These are phyloP conservation scores for Anisogramma anomala DNA, from an alignment of 2,329 filamentous ascomycete genomes.

Conservation along the genomic window DNA sequence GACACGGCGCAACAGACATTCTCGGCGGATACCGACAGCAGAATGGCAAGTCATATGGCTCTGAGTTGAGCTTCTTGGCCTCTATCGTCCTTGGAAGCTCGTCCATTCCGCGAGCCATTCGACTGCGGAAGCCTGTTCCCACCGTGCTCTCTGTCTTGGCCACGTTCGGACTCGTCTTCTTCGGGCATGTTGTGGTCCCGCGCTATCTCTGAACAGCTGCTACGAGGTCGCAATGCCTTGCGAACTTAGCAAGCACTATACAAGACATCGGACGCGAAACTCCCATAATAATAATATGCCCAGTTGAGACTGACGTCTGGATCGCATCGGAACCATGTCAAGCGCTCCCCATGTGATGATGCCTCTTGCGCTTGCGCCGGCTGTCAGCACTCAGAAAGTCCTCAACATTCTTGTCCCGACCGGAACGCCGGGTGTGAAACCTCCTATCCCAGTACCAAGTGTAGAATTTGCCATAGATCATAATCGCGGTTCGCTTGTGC, in stretches of 20 bases:
- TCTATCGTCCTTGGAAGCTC: conserved; percentile 75
- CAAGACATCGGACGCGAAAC: no score
- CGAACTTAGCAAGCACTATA: no score
- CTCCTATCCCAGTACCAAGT: not conserved
- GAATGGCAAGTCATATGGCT: conserved; percentile 63
- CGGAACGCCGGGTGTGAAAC: not conserved
- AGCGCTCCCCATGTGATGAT: not conserved
- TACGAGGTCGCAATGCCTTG: not conserved
- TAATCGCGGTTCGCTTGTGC: not conserved
- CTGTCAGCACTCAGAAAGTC: no score
- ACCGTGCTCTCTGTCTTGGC: conserved; percentile 68
- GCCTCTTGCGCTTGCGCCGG: not conserved
- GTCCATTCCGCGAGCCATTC: conserved; percentile 77
- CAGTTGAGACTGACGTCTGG: no score
- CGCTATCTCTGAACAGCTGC: not conserved
- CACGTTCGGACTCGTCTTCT: conserved; percentile 65
- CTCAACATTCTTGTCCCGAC: not conserved
- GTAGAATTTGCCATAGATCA: not conserved
- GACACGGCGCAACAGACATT: conserved; percentile 39
- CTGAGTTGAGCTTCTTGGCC: conserved; percentile 81
- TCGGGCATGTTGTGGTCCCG: conserved; percentile 49
- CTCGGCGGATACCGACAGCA: conserved; percentile 73
- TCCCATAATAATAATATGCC: no score
- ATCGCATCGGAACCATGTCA: no score
- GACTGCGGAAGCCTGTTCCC: conserved; percentile 73